These are phyloP conservation scores for Macrophomina tecta DNA, from an alignment of 2,329 filamentous ascomycete genomes.

Conservation along the genomic window DNA sequence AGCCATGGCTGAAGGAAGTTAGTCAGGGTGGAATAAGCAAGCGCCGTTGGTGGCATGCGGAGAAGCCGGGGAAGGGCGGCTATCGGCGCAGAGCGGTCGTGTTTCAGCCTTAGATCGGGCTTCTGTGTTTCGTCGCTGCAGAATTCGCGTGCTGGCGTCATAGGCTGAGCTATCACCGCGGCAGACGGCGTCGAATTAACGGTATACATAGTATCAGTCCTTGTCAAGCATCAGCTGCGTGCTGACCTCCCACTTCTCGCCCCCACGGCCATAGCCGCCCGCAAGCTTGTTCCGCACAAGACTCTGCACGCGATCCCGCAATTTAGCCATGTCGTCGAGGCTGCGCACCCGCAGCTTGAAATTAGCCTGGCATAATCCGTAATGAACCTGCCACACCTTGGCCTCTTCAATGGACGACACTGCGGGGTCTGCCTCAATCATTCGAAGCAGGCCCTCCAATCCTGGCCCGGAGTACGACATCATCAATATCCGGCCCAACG, in stretches of 20 bases:
- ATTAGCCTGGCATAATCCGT: slow-evolving; percentile 95
- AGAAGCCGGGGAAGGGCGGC: slow-evolving; percentile 9
- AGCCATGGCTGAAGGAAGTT: neutral
- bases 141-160: neutral
- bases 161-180: neutral
- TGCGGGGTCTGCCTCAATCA: slow-evolving; percentile 80
- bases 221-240: slow-evolving; percentile 69
- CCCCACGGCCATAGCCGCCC: slow-evolving; percentile 83
- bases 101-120: slow-evolving; percentile 4
- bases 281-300: slow-evolving; percentile 85
- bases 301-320: slow-evolving; percentile 77
- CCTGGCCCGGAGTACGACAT: slow-evolving; percentile 78
- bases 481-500: slow-evolving; percentile 89
- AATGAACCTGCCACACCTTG: slow-evolving; percentile 98
- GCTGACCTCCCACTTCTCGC: slow-evolving; percentile 90
- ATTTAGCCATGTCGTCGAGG: slow-evolving; percentile 67
- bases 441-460: slow-evolving; percentile 72
- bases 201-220: slow-evolving; percentile 15
- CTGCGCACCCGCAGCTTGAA: slow-evolving; percentile 77
- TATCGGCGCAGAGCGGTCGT: neutral
- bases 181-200: neutral
- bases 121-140: neutral
- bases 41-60: neutral
- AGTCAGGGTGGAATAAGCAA: slow-evolving; percentile 2
- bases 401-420: slow-evolving; percentile 85